Conservation (phyloP, 2,329 filamentous ascomycete genomes). For the Botrytis aclada region DNA sequence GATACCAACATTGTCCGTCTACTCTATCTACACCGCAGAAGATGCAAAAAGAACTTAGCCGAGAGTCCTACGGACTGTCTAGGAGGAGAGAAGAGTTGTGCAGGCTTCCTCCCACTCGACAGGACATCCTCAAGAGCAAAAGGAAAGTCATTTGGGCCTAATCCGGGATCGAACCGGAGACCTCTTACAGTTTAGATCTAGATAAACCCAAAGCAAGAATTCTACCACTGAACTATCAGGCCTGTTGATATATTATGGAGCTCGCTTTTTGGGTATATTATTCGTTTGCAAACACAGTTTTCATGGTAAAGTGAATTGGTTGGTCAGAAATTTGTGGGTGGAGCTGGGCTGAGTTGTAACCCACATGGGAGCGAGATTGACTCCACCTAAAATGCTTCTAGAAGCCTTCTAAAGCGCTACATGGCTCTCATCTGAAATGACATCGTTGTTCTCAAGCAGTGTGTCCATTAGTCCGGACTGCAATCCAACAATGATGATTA, state of each 20-base stretch:
- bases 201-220: background rate
- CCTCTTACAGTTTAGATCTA: background rate
- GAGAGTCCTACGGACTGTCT: no score
- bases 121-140: background rate
- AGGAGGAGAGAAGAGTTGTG: background rate
- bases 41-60: no score
- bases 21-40: background rate
- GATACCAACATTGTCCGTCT: no score
- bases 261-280: rapidly evolving
- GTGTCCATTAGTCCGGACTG: no score
- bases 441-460: background rate
- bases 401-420: background rate
- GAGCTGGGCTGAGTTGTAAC: background rate
- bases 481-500: no score
- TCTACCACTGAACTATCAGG: constrained; percentile 9
- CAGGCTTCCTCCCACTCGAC: background rate
- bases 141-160: no score
- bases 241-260: background rate
- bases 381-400: background rate
- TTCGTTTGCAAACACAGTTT: rapidly evolving
- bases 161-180: background rate
- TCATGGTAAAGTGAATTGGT: background rate
- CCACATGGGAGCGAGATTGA: background rate
- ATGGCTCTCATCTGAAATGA: background rate
- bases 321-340: background rate